A percentile compares a stretch with the other conserved stretches of the same genome.
phyloP scores from a whole-genome alignment of 129 eudicot genomes.

The Solidago caesia region DNA sequence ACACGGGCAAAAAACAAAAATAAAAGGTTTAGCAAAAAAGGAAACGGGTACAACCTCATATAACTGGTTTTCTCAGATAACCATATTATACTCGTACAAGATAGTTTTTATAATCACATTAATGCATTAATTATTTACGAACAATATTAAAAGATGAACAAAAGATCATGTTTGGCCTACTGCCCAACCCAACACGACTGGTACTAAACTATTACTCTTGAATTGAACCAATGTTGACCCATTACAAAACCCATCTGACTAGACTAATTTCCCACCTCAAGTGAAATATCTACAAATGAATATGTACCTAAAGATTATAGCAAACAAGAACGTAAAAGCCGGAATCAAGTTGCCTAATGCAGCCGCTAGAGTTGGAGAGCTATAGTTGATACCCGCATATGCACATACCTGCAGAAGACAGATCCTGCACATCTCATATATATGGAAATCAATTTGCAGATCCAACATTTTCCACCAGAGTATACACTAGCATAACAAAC shows the following conservation, averaged over 20 bases:
- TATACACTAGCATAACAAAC: neutral
- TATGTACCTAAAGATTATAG: conserved; percentile 46
- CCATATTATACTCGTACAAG: neutral
- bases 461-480: neutral
- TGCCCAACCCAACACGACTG: neutral
- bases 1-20: too few relatives aligned
- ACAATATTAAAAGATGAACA: neutral
- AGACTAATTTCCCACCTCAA: neutral
- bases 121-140: neutral
- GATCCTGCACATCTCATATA: conserved; percentile 36
- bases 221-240: neutral
- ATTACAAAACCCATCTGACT: neutral
- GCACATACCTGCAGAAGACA: conserved; percentile 50
- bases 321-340: conserved; percentile 47
- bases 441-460: conserved; percentile 3
- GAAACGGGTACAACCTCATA: too few relatives aligned
- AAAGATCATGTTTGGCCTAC: neutral
- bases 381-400: conserved; percentile 49
- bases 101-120: neutral
- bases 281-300: neutral
- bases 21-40: too few relatives aligned
- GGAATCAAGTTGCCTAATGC: conserved; percentile 58
- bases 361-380: conserved; percentile 56
- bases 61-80: too few relatives aligned
- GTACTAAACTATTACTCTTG: neutral